phyloP scores from a whole-genome alignment of 2,329 filamentous ascomycete genomes.

The Mycosphaerelloides madeirae region DNA sequence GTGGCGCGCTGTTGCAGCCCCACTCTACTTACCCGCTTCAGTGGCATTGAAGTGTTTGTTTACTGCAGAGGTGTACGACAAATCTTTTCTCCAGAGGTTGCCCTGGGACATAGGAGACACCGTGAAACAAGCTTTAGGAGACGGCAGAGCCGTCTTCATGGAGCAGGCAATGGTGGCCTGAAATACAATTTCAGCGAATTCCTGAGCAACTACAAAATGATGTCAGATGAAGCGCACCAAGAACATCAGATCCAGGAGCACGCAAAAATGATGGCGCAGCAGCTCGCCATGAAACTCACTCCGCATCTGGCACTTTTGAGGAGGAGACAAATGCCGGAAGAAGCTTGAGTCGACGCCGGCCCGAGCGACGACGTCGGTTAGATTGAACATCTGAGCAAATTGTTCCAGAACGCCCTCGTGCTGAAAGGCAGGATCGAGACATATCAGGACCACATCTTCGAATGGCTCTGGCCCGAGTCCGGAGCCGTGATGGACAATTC shows the following conservation, averaged over 20 bases:
- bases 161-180: neutral
- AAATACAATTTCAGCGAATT: slow-evolving; percentile 1
- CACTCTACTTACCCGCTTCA: neutral
- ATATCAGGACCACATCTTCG: neutral
- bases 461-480: neutral
- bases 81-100: neutral
- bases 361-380: too few relatives aligned
- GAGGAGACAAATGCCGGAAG: neutral
- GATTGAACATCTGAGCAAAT: neutral
- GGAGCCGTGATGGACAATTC: neutral
- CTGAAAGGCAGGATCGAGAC: slow-evolving; percentile 1
- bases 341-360: too few relatives aligned
- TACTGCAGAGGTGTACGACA: neutral
- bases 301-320: neutral
- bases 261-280: neutral
- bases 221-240: neutral
- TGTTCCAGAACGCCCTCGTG: neutral
- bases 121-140: neutral
- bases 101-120: slow-evolving; percentile 1
- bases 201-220: slow-evolving; percentile 1
- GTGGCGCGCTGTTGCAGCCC: too few relatives aligned
- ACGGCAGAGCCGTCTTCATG: neutral
- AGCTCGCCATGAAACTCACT: neutral
- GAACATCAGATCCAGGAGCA: neutral
- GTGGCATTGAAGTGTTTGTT: neutral